Evolutionary conservation across 1,284 basidiomycete genomes (phyloP), one percentile per base, ranked within the genome.

Genomic region (Agroathelia rolfsii): DNA sequence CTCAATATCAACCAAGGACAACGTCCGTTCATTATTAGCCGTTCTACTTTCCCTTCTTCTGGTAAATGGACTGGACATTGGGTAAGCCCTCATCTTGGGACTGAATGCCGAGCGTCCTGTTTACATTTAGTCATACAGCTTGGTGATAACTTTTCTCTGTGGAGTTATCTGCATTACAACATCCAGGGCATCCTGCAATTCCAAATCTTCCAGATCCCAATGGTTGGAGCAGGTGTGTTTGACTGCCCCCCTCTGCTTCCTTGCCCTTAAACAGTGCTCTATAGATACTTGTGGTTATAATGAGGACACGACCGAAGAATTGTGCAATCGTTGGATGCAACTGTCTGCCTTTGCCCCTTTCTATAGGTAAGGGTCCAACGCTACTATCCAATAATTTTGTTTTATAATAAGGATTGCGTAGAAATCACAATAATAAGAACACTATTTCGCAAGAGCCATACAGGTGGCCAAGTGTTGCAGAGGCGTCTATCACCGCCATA

Each of bases 261-360:
- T 20, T 33, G 14, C 17, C 9, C n/a, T n/a, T n/a, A n/a, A n/a
- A n/a, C n/a, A n/a, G n/a, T n/a, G n/a, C n/a, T n/a, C n/a, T n/a
- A n/a, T n/a, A n/a, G n/a, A n/a, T n/a, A n/a, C n/a, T n/a, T n/a
- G n/a, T n/a, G n/a, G n/a, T n/a, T n/a, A n/a, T n/a, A n/a, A n/a
- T 40, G 69, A 62, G 0, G 85, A 88, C 52, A 76, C 77, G 0
- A 72, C 83, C 45, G 86, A 89, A 51, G 80, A 85, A 49, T 64
- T 89, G 6, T 84, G 82, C 52, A 79, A 76, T 39, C 69, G 84
- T 14, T 88, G 84, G 84, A 83, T 82, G 76, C 72, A 77, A 47
- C 62, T 87, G 7, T 65, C 76, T 2, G 82, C 83, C 0, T 82
- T 84, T 48, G 63, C 66, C n/a, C 79, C 79, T 3, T 81, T 82